Percentiles rank a stretch among this genome's conserved stretches.
These are phyloP conservation scores for Populus nigra DNA, from an alignment of 345 rosid genomes.

Conservation along the genomic window DNA sequence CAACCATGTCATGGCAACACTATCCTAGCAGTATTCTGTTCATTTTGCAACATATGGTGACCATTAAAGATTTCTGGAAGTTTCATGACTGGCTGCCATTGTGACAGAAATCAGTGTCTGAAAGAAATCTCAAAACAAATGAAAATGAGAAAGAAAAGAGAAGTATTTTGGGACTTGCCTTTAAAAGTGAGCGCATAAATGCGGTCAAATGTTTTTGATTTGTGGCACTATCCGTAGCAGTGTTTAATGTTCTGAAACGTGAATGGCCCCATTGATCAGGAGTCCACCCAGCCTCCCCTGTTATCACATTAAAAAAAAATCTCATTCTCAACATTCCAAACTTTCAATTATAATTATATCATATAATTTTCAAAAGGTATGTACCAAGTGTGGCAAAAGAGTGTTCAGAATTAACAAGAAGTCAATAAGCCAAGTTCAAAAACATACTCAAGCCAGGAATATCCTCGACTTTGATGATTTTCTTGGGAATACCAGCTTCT, in stretches of 20 bases:
- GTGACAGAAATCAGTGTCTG: not conserved
- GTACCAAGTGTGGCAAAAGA: not conserved
- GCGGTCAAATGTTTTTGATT: constrained; percentile 71
- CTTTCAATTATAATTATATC: constrained; percentile 1
- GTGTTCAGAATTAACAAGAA: not conserved
- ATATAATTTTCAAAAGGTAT: not conserved
- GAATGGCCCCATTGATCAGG: constrained; percentile 96
- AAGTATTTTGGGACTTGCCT: constrained; percentile 45
- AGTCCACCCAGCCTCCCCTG: constrained; percentile 98
- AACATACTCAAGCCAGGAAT: constrained; percentile 92
- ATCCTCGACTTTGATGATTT: constrained; percentile 73
- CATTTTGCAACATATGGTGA: not conserved
- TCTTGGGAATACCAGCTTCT: constrained; percentile 81
- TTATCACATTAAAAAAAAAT: constrained; percentile 20
- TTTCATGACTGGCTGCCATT: not conserved
- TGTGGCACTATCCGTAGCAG: constrained; percentile 50
- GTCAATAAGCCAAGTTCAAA: not conserved
- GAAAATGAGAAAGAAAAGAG: not conserved
- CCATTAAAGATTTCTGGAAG: not conserved
- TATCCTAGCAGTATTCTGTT: not conserved
- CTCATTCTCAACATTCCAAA: constrained; percentile 7
- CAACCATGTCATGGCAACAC: not conserved
- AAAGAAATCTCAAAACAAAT: not conserved
- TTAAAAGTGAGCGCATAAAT: constrained; percentile 88
- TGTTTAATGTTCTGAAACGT: constrained; percentile 58